phyloP scores from a whole-genome alignment of 768 basidiomycete species.

The Hericium coralloides region DNA sequence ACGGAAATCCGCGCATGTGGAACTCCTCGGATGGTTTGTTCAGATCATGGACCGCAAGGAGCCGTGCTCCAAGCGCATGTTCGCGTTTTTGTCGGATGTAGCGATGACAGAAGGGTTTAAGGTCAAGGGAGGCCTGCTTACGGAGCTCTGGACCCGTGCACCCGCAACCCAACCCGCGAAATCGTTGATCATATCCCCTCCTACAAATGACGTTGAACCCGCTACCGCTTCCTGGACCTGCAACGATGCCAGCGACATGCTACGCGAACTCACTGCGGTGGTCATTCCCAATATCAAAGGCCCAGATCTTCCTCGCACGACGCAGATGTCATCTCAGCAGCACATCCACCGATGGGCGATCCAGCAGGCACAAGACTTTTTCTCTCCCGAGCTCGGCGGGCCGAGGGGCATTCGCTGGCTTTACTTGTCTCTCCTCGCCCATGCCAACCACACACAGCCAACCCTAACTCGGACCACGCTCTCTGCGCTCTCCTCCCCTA shows the following conservation, averaged over 20 bases:
- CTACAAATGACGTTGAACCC: no score
- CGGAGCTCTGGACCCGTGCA: conserved; percentile 13
- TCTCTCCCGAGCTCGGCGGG: conserved; percentile 1
- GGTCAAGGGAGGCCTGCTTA: not conserved
- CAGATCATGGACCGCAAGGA: conserved; percentile 4
- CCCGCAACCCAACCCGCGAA: not conserved
- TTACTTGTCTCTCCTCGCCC: conserved; percentile 10
- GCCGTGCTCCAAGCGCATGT: no score
- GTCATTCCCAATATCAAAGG: conserved; percentile 8
- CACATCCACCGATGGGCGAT: conserved; percentile 9
- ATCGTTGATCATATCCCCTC: no score
- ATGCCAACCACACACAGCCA: conserved; percentile 6
- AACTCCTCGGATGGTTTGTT: conserved; percentile 1
- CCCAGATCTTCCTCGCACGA: not conserved
- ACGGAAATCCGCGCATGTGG: conserved; percentile 20
- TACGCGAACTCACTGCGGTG: conserved; percentile 5
- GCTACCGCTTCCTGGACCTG: not conserved
- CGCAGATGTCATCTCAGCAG: conserved; percentile 6
- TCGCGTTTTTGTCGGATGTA: no score
- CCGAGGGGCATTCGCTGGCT: conserved; percentile 8
- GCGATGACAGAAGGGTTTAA: no score
- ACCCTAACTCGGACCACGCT: not conserved
- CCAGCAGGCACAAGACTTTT: conserved; percentile 7
- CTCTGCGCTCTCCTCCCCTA: not conserved
- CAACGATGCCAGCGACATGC: conserved; percentile 9